Conservation (phyloP, 139 green algal genomes). For the Picochlorum sp. region DNA sequence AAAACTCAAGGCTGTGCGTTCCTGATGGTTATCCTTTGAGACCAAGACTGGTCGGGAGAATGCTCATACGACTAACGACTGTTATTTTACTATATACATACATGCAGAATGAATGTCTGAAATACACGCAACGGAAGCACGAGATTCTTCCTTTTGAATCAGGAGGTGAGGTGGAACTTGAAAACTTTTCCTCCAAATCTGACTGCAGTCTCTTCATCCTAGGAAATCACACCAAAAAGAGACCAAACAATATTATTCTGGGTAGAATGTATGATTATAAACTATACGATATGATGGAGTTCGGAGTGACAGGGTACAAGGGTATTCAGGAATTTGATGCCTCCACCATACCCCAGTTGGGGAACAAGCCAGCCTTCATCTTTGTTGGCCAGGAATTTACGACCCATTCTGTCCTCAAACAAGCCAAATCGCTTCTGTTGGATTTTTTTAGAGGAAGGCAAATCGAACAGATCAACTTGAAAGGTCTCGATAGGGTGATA, state of each 20-base stretch:
- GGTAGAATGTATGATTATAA: conserved; percentile 84
- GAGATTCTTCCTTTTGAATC: conserved; percentile 80
- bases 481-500: conserved; percentile 71
- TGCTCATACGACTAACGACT: neutral
- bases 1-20: conserved; percentile 65
- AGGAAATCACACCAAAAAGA: conserved; percentile 87
- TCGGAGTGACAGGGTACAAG: conserved; percentile 54
- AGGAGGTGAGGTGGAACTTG: conserved; percentile 64
- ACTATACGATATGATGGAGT: conserved; percentile 80
- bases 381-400: conserved; percentile 85
- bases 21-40: neutral
- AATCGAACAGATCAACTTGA: conserved; percentile 68
- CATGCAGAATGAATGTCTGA: conserved; percentile 51
- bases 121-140: conserved; percentile 72
- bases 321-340: conserved; percentile 39
- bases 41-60: neutral
- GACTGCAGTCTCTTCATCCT: conserved; percentile 75
- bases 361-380: conserved; percentile 67
- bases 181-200: conserved; percentile 38
- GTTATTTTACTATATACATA: neutral
- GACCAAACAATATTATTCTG: conserved; percentile 88
- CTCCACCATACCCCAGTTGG: conserved; percentile 27
- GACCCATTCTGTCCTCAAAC: conserved; percentile 43
- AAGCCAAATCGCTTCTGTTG: conserved; percentile 69
- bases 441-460: conserved; percentile 78